Percentiles rank a stretch among this genome's conserved stretches.
Conservation (phyloP, 116 monocot species). For the Phalaenopsis hybrid region DNA sequence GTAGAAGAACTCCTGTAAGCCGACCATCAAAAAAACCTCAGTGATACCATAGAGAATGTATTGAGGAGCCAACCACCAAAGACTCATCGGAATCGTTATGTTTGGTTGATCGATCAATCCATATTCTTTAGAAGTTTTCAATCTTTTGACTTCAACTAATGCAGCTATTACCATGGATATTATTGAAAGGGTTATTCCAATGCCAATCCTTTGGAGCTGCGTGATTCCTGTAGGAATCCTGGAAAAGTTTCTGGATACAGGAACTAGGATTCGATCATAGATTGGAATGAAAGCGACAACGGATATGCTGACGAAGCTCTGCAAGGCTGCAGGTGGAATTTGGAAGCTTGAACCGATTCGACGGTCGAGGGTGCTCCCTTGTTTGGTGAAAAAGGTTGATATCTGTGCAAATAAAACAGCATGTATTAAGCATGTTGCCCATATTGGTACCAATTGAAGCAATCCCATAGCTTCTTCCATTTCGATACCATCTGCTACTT, state of each 20-base stretch:
- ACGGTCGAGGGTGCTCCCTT: slow-evolving; percentile 38
- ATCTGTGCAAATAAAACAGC: slow-evolving; percentile 33
- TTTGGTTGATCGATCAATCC: slow-evolving; percentile 28
- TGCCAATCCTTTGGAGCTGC: slow-evolving; percentile 45
- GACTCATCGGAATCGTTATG: slow-evolving; percentile 34
- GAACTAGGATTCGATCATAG: slow-evolving; percentile 34
- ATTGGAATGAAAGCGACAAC: slow-evolving; percentile 23
- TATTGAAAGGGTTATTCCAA: slow-evolving; percentile 27
- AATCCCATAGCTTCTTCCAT: slow-evolving; percentile 27
- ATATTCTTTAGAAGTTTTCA: slow-evolving; percentile 22
- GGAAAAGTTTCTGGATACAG: slow-evolving; percentile 15
- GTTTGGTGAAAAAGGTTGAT: slow-evolving; percentile 41
- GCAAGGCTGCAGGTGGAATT: slow-evolving; percentile 42
- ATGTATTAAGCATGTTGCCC: slow-evolving; percentile 34
- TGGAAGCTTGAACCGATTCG: slow-evolving; percentile 20
- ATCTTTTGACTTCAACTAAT: slow-evolving; percentile 38
- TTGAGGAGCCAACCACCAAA: slow-evolving; percentile 52
- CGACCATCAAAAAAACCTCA: slow-evolving; percentile 41
- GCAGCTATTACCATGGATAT: slow-evolving; percentile 27
- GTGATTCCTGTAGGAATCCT: slow-evolving; percentile 29
- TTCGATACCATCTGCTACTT: not conserved
- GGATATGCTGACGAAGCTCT: slow-evolving; percentile 19
- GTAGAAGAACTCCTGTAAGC: slow-evolving; percentile 62
- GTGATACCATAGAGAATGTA: slow-evolving; percentile 33
- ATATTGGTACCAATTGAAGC: slow-evolving; percentile 34